These are phyloP conservation scores for Fraxinus pennsylvanica DNA, from an alignment of 257 asterid genomes.

Conservation along the genomic window DNA sequence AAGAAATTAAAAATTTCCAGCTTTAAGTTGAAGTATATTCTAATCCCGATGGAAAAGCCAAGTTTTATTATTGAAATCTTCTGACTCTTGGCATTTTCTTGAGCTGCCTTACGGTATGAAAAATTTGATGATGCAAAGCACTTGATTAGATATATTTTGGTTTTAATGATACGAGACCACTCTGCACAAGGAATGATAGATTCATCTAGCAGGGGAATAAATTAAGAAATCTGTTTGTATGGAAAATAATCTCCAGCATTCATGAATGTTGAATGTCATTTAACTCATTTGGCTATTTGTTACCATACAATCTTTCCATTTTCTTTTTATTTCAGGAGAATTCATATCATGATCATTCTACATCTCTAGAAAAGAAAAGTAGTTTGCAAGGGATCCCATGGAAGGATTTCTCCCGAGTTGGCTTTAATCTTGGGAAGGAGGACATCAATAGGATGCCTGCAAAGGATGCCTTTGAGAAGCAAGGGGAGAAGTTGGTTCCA, in stretches of 20 bases:
- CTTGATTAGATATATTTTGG: constrained; percentile 13
- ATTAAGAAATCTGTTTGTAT: constrained; percentile 14
- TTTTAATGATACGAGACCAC: constrained; percentile 6
- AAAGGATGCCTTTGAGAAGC: constrained; percentile 47
- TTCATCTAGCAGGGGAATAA: constrained; percentile 19
- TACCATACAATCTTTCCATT: constrained; percentile 15
- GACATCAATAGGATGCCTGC: constrained; percentile 47
- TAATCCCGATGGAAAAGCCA: constrained; percentile 4
- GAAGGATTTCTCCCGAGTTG: constrained; percentile 61
- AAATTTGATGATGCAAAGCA: constrained; percentile 9
- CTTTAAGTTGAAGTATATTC: constrained; percentile 5
- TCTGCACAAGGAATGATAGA: constrained; percentile 1
- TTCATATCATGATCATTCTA: constrained; percentile 50
- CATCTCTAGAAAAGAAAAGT: constrained; percentile 48
- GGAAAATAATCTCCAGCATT: constrained; percentile 43
- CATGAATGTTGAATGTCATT: constrained; percentile 26
- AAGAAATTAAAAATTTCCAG: not conserved
- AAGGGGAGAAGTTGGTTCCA: constrained; percentile 61
- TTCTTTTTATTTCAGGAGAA: constrained; percentile 54
- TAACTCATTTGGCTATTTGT: constrained; percentile 20
- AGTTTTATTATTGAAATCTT: not conserved
- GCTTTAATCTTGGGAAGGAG: constrained; percentile 50
- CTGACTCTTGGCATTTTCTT: constrained; percentile 8
- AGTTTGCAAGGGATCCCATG: constrained; percentile 57
- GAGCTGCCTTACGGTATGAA: not conserved